Evolutionary conservation across 768 basidiomycete genomes (phyloP).

Genomic region (Rhodotorula sphaerocarpa): DNA sequence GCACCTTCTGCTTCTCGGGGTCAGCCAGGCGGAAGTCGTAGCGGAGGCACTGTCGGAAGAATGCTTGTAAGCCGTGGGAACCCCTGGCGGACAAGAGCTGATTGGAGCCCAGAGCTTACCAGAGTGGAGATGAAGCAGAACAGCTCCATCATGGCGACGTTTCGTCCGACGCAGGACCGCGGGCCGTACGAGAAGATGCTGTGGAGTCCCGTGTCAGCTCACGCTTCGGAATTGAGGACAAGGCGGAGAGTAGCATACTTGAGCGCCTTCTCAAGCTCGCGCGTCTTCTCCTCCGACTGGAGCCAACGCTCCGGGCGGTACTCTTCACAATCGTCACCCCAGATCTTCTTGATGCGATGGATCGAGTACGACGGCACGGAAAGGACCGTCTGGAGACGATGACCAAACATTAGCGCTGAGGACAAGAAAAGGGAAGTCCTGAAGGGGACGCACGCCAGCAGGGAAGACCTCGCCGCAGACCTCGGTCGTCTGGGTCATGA

Average conservation of each 20-base stretch:
- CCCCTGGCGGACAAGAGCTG: no score
- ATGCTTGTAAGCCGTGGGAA: no score
- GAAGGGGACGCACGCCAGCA: slow-evolving; percentile 46
- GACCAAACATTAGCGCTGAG: neutral
- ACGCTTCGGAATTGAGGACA: neutral
- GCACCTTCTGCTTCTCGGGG: slow-evolving; percentile 46
- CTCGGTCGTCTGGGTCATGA: slow-evolving; percentile 58
- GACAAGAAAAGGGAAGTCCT: neutral
- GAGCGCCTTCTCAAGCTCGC: slow-evolving; percentile 54
- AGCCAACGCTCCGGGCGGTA: slow-evolving; percentile 83
- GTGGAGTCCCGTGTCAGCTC: no score
- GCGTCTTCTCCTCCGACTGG: slow-evolving; percentile 57
- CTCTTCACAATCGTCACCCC: slow-evolving; percentile 68
- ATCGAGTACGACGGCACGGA: slow-evolving; percentile 76
- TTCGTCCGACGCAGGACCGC: slow-evolving; percentile 67
- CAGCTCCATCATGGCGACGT: slow-evolving; percentile 42
- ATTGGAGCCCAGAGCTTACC: neutral
- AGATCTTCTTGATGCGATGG: slow-evolving; percentile 61
- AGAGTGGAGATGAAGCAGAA: slow-evolving; percentile 73
- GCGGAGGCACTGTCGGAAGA: slow-evolving; percentile 49
- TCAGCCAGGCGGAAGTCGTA: slow-evolving; percentile 46
- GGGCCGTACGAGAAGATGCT: slow-evolving; percentile 8
- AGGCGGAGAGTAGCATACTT: slow-evolving; percentile 64
- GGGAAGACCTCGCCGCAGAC: slow-evolving; percentile 55
- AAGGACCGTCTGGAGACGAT: slow-evolving; percentile 48